Evolutionary conservation across 148 eudicot species (phyloP).

Genomic region (Cornus kousa): DNA sequence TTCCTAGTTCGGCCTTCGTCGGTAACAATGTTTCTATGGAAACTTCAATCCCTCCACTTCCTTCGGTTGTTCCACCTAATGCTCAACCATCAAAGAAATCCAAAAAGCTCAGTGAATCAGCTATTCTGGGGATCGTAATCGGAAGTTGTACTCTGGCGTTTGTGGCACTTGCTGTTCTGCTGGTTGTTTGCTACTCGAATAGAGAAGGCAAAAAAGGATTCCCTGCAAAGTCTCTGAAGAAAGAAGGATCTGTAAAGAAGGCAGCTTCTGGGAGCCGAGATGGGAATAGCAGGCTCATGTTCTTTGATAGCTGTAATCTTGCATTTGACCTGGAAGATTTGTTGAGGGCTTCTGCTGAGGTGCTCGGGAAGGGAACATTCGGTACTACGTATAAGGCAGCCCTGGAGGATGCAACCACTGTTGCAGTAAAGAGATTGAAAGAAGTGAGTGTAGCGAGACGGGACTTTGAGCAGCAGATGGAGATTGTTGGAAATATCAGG

Average conservation of each 20-base stretch:
- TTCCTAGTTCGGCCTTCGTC: conserved; percentile 49
- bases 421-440: conserved; percentile 73
- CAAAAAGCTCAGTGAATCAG: conserved; percentile 38
- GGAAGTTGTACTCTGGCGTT: conserved; percentile 45
- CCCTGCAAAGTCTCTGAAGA: conserved; percentile 17
- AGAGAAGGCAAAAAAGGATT: conserved; percentile 17
- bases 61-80: conserved; percentile 33
- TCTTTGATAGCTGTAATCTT: conserved; percentile 54
- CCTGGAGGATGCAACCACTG: conserved; percentile 58
- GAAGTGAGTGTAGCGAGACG: conserved; percentile 50
- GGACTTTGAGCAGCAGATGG: conserved; percentile 88
- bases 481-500: conserved; percentile 57
- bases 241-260: conserved; percentile 28
- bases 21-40: conserved; percentile 49
- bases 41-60: conserved; percentile 23
- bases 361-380: conserved; percentile 74
- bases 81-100: conserved; percentile 27
- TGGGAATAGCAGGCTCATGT: conserved; percentile 44
- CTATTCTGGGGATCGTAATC: conserved; percentile 52
- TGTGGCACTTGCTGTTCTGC: conserved; percentile 34
- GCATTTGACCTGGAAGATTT: conserved; percentile 79
- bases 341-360: conserved; percentile 81
- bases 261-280: conserved; percentile 30
- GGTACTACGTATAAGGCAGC: conserved; percentile 81
- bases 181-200: conserved; percentile 42